Conservation (phyloP, 2,329 filamentous ascomycete genomes). For the Fusarium transvaalense region DNA sequence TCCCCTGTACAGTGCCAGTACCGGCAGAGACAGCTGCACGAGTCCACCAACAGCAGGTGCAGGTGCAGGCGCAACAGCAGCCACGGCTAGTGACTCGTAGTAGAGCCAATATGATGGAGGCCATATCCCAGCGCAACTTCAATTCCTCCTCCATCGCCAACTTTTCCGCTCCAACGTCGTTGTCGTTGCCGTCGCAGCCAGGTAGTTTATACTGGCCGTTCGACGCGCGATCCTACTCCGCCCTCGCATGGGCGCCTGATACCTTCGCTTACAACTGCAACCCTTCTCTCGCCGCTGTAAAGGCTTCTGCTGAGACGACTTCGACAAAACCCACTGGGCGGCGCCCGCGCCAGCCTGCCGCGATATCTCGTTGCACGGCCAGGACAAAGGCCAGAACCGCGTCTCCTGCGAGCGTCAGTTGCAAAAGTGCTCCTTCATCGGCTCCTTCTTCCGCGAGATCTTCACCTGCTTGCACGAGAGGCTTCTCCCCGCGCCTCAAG, state of each 20-base stretch:
- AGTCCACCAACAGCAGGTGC: slow-evolving; percentile 3
- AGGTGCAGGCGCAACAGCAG: slow-evolving; percentile 16
- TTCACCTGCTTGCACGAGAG: slow-evolving; percentile 36
- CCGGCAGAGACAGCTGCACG: slow-evolving; percentile 21
- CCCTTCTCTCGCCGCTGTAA: slow-evolving; percentile 21
- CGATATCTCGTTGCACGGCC: slow-evolving; percentile 33
- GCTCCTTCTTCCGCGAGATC: slow-evolving; percentile 25
- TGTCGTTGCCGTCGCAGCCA: slow-evolving; percentile 27
- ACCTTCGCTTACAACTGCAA: slow-evolving; percentile 31
- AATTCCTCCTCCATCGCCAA: slow-evolving; percentile 46
- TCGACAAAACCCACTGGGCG: slow-evolving; percentile 37
- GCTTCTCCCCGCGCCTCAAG: slow-evolving; percentile 39
- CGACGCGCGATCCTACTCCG: slow-evolving; percentile 32
- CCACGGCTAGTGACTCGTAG: slow-evolving; percentile 18
- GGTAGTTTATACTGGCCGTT: slow-evolving; percentile 37
- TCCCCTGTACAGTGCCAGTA: slow-evolving; percentile 42
- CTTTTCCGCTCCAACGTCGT: slow-evolving; percentile 32
- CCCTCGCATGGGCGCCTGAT: slow-evolving; percentile 42
- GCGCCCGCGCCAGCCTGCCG: slow-evolving; percentile 45
- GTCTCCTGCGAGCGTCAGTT: slow-evolving; percentile 16
- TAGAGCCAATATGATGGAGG: slow-evolving; percentile 42
- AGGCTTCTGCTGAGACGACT: slow-evolving; percentile 38
- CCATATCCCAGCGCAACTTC: slow-evolving; percentile 44
- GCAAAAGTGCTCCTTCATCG: slow-evolving; percentile 26
- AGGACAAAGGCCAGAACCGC: slow-evolving; percentile 34